phyloP scores from a whole-genome alignment of 2,329 filamentous ascomycete species.

The Thyridium curvatum region DNA sequence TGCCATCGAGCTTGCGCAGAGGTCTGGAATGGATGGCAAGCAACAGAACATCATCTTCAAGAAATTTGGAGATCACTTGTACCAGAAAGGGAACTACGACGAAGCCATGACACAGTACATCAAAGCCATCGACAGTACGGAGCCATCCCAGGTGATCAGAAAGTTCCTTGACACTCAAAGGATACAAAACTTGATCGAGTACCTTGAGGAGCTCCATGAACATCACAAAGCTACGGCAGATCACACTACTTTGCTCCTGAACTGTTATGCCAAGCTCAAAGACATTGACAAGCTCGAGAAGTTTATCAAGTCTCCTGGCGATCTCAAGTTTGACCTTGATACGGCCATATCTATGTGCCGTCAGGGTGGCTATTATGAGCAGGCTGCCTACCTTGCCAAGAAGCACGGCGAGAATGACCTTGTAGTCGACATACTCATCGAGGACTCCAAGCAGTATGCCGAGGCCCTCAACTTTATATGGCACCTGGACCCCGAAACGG shows the following conservation, averaged over 20 bases:
- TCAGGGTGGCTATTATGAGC: conserved; percentile 93
- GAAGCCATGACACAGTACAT: conserved; percentile 99
- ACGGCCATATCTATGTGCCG: conserved; percentile 97
- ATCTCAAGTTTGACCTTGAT: conserved; percentile 93
- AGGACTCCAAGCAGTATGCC: conserved; percentile 85
- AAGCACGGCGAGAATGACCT: conserved; percentile 91
- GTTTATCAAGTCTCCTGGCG: conserved; percentile 92
- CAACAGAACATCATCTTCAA: conserved; percentile 91
- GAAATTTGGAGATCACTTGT: conserved; percentile 88
- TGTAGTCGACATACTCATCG: conserved; percentile 91
- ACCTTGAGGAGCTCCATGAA: conserved; percentile 92
- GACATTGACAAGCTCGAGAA: conserved; percentile 93
- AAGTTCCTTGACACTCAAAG: conserved; percentile 93
- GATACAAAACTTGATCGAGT: conserved; percentile 96
- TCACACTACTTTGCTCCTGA: conserved; percentile 88
- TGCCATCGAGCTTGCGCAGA: conserved; percentile 88
- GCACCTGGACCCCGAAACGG: conserved; percentile 71
- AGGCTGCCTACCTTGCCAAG: conserved; percentile 90
- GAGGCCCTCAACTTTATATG: conserved; percentile 91
- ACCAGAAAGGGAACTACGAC: conserved; percentile 93
- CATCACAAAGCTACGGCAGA: conserved; percentile 90
- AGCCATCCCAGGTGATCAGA: conserved; percentile 91
- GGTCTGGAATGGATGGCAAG: conserved; percentile 69
- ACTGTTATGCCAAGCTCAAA: conserved; percentile 97
- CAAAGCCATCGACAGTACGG: conserved; percentile 89